Conservation (phyloP, 2,329 filamentous ascomycete genomes). For the Beauveria bassiana region DNA sequence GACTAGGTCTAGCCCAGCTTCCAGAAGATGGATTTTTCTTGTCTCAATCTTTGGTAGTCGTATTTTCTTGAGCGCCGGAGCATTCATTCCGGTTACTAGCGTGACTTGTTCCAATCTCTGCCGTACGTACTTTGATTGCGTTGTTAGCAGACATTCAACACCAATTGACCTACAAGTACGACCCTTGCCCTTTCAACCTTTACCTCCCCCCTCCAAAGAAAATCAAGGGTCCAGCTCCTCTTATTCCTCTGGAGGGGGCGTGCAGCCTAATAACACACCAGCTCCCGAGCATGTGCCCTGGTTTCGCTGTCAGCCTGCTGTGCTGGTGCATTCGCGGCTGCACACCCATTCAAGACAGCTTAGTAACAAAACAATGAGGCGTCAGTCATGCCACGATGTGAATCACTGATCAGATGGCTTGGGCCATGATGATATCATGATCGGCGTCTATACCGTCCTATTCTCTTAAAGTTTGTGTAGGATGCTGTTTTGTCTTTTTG, state of each 20-base stretch:
- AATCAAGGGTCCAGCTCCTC: slow-evolving; percentile 2
- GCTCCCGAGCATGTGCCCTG: neutral
- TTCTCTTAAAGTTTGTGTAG: neutral
- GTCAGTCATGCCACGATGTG: neutral
- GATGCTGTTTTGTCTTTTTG: neutral
- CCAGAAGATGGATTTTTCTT: neutral
- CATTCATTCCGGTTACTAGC: neutral
- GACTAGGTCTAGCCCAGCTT: no score
- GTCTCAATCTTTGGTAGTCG: neutral
- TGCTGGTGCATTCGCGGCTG: neutral
- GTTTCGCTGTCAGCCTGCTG: neutral
- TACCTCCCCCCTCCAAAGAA: neutral
- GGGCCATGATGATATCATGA: slow-evolving; percentile 2
- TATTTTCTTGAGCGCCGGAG: neutral
- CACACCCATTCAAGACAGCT: neutral
- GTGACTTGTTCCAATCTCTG: neutral
- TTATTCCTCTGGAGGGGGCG: neutral
- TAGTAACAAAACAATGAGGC: neutral
- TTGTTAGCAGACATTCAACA: neutral
- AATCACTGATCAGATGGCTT: neutral
- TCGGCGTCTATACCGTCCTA: neutral
- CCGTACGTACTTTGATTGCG: neutral
- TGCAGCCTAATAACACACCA: neutral
- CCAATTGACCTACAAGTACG: neutral
- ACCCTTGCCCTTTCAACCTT: neutral